phyloP scores from a whole-genome alignment of 1,139 yeast species.

The Geotrichum restrictum region DNA sequence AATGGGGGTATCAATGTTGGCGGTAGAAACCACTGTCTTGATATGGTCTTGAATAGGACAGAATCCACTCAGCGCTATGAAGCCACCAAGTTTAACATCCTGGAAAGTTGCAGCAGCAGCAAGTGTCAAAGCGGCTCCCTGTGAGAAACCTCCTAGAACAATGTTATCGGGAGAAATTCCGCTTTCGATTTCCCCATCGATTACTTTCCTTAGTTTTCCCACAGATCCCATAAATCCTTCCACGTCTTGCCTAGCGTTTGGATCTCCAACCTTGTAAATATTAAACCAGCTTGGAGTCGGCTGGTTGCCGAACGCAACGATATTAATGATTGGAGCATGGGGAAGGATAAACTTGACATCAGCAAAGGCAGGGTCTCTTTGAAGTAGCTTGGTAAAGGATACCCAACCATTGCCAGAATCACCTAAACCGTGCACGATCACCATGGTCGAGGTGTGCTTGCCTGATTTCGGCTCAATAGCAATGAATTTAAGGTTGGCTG shows the following conservation, averaged over 20 bases:
- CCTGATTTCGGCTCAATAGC: slow-evolving; percentile 7
- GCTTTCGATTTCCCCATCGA: slow-evolving; percentile 1
- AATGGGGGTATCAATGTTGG: slow-evolving; percentile 6
- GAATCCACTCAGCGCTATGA: slow-evolving; percentile 7
- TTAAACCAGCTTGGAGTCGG: slow-evolving; percentile 9
- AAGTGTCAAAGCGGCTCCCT: slow-evolving; percentile 9
- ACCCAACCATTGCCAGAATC: slow-evolving; percentile 83
- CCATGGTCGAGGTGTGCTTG: slow-evolving; percentile 54
- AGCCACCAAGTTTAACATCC: slow-evolving; percentile 7
- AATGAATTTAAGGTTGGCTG: neutral
- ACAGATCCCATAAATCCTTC: slow-evolving; percentile 5
- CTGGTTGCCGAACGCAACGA: slow-evolving; percentile 5
- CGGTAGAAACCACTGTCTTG: neutral
- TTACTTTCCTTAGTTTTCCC: neutral
- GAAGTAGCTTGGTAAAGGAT: slow-evolving; percentile 1
- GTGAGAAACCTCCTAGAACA: slow-evolving; percentile 13
- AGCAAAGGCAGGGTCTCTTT: slow-evolving; percentile 1
- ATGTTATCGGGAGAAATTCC: slow-evolving; percentile 1
- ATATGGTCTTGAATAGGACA: slow-evolving; percentile 7
- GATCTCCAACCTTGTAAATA: slow-evolving; percentile 1
- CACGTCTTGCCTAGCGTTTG: slow-evolving; percentile 2
- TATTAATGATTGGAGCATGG: slow-evolving; percentile 1
- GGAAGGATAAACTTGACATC: slow-evolving; percentile 7
- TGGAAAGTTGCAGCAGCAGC: slow-evolving; percentile 2
- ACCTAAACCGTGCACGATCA: slow-evolving; percentile 80